Evolutionary conservation across 257 asterid species (phyloP).

Genomic region (Nicotiana sylvestris): DNA sequence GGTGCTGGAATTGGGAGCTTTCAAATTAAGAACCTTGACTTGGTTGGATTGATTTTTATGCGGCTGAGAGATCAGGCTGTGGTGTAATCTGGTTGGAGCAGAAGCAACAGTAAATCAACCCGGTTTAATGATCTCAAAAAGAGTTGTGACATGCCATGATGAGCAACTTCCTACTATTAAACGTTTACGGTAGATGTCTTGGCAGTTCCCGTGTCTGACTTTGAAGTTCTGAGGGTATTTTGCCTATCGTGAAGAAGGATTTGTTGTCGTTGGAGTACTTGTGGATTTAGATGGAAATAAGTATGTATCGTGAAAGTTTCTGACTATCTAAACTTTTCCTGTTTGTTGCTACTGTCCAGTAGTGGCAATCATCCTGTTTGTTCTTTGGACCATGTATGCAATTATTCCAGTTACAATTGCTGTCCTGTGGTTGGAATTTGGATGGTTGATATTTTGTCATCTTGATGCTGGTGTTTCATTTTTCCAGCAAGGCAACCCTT

Average conservation of each 20-base stretch:
- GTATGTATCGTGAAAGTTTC: conserved; percentile 17
- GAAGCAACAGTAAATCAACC: conserved; percentile 24
- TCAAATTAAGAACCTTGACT: conserved; percentile 40
- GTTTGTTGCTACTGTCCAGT: background rate
- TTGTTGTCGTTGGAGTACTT: conserved; percentile 3
- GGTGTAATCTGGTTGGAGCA: conserved; percentile 36
- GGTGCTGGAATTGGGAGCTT: conserved; percentile 40
- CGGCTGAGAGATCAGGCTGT: conserved; percentile 25
- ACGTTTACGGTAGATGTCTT: conserved; percentile 2
- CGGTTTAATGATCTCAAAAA: conserved; percentile 31
- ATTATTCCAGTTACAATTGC: background rate
- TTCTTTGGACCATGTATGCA: background rate
- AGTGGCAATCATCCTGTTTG: background rate
- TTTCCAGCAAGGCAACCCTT: background rate
- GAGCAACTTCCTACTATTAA: conserved; percentile 26
- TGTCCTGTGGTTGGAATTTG: background rate
- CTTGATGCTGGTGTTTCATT: background rate
- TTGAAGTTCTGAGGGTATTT: conserved; percentile 10
- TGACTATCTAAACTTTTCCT: conserved; percentile 5
- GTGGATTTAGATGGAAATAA: conserved; percentile 20
- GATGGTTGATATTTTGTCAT: background rate
- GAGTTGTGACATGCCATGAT: conserved; percentile 34
- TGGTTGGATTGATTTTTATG: conserved; percentile 39
- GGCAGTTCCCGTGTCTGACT: conserved; percentile 17
- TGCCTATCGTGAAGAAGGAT: conserved; percentile 11